Evolutionary conservation across 257 asterid species (phyloP), one percentile per base, ranked within the genome.

Genomic region (Parsonsia alboflavescens): DNA sequence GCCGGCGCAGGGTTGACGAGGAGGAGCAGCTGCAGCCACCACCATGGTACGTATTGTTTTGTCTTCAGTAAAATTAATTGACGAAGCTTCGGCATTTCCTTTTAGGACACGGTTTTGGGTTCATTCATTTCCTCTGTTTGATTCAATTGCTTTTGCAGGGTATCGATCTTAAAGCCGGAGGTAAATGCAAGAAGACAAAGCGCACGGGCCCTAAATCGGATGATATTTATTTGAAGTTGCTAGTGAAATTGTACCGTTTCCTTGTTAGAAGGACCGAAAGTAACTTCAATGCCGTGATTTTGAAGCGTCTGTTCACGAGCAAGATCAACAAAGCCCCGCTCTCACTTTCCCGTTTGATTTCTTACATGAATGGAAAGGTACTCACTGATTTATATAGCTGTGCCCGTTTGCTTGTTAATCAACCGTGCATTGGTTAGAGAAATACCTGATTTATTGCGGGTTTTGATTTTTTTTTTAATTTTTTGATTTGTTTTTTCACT

Each of bases 251-350:
- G 81, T 94, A 94, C 80, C 90, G 96, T 3, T 94, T 94, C 77
- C 82, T 94, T 73, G 93, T 89, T 74, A 86, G 98, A 87, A 94
- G 98, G 76, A 88, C 98, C 71, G 97, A 88, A 0, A 90, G 97
- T 88, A 89, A 84, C 73, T 94, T 94, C 79, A 88, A 91, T 77
- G 95, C 90, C 4, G 97, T 91, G 74, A 75, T 94, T 30, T 65
- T 94, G 86, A 94, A 92, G 87, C 86, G 99, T 72, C 80, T 94
- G 7, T 91, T 92, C 78, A 92, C 90, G 99, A 94, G 99, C 81
- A 90, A 87, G 89, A 80, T 88, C 45, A 94, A 94, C 83, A 92
- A 88, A 85, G 82, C 99, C 2, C 91, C 99, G 1, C 83, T 94
- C 17, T 94, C 99, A 7, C 95, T 94, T 22, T 88, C 97, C 62